Evolutionary conservation across 331 rosid species (phyloP), one percentile per base, ranked within the genome.

Genomic region (Acacia concinna): DNA sequence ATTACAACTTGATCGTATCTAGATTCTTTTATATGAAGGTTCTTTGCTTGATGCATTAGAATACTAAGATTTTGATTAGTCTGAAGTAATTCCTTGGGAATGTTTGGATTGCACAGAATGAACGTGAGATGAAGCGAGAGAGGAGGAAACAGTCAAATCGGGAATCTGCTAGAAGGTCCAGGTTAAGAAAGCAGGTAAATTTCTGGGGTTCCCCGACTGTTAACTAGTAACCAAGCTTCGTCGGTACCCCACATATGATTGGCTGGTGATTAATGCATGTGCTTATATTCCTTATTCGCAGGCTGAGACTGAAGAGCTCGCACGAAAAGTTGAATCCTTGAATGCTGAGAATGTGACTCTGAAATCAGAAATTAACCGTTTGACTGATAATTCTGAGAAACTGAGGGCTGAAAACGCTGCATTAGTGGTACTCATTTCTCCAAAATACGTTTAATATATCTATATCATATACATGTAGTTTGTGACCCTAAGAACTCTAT

Each of bases 101-200:
- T 70, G 47, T 69, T 59, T 84, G 63, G 81, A 73, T 81, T 78
- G 74, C 27, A 9, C 84, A 96, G 99, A 90, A 86, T 84, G 98
- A 96, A 10, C 87, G 96, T 37, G 99, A 96, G 86, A 80, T 88
- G 30, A 96, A 96, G 86, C 91, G 97, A 14, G 99, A 96, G 85
- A 90, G 88, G 87, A 89, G 99, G 85, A 96, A 96, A 87, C 99
- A 96, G 83, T 96, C 99, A 1, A 96, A 96, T 77, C 90, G 99
- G 44, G 99, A 96, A 84, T 96, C 99, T 69, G 99, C 99, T 71
- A 86, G 99, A 88, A 89, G 99, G 78, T 96, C 99, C 28, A 93
- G 99, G 85, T 81, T 96, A 84, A 91, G 99, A 90, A 96, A 93
- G 88, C 99, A 96, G 99, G 99, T 96, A 86, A 1, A 5, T 13